phyloP scores from a whole-genome alignment of 1,284 basidiomycete genomes.

The Coniferiporia weirii region DNA sequence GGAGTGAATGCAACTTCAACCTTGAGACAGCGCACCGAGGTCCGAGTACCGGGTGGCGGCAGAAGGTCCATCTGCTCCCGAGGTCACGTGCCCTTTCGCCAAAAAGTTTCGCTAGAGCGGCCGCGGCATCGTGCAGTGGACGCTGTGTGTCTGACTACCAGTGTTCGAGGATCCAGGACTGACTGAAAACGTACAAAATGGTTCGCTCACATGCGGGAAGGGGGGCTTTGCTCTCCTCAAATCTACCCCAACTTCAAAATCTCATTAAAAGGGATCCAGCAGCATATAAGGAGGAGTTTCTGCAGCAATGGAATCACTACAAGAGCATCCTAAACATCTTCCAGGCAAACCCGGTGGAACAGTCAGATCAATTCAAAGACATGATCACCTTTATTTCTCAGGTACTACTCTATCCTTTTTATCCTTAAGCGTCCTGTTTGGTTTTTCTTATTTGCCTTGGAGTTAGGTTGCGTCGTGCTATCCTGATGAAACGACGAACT shows the following conservation, averaged over 20 bases:
- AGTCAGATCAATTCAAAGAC: constrained; percentile 78
- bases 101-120: neutral
- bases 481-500: constrained; percentile 78
- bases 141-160: no score
- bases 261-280: constrained; percentile 92
- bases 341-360: constrained; percentile 71
- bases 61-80: no score
- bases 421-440: neutral
- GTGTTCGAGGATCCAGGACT: neutral
- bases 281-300: constrained; percentile 93
- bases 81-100: neutral
- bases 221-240: constrained; percentile 61
- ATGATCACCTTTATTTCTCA: constrained; percentile 84
- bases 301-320: constrained; percentile 99
- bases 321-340: constrained; percentile 85
- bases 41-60: no score
- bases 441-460: neutral
- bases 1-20: neutral
- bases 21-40: no score
- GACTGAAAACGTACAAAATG: neutral
- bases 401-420: constrained; percentile 34
- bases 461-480: constrained; percentile 82
- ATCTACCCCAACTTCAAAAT: constrained; percentile 85
- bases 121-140: no score
- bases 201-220: constrained; percentile 25